Percentiles rank a stretch among this genome's conserved stretches.
These are phyloP conservation scores for Xerocomellus dryophilus DNA, from an alignment of 768 basidiomycete genomes.

Conservation along the genomic window DNA sequence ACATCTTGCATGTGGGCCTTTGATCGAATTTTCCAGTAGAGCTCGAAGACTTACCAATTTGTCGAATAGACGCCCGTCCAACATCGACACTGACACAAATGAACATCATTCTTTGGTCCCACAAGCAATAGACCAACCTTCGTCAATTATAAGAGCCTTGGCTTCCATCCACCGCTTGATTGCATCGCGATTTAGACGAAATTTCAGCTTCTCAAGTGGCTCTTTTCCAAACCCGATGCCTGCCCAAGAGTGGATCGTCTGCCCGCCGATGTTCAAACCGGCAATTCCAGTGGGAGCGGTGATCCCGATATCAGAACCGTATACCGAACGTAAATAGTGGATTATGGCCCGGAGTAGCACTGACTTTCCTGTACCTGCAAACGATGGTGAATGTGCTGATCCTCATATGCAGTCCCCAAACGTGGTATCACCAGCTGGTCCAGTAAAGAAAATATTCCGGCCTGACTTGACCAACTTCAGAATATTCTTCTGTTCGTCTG, in stretches of 20 bases:
- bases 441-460: slow-evolving; percentile 70
- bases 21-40: slow-evolving; percentile 27
- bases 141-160: slow-evolving; percentile 65
- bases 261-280: slow-evolving; percentile 67
- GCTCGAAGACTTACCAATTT: slow-evolving; percentile 53
- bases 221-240: slow-evolving; percentile 64
- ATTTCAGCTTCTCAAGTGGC: slow-evolving; percentile 38
- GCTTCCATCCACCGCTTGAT: slow-evolving; percentile 50
- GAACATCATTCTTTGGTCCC: background rate
- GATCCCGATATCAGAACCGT: slow-evolving; percentile 42
- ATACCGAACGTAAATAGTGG: slow-evolving; percentile 32
- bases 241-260: slow-evolving; percentile 64
- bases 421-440: slow-evolving; percentile 55
- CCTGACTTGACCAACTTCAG: slow-evolving; percentile 48
- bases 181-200: slow-evolving; percentile 29
- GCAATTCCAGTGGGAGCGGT: slow-evolving; percentile 69
- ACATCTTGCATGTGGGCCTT: background rate
- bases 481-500: slow-evolving; percentile 42
- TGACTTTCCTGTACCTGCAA: slow-evolving; percentile 66
- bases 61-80: slow-evolving; percentile 67
- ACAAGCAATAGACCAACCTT: slow-evolving; percentile 44
- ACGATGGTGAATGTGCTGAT: background rate
- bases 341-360: slow-evolving; percentile 66
- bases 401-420: background rate
- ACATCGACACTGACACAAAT: slow-evolving; percentile 60